phyloP scores from a whole-genome alignment of 257 asterid genomes.

The Penstemon eatonii region DNA sequence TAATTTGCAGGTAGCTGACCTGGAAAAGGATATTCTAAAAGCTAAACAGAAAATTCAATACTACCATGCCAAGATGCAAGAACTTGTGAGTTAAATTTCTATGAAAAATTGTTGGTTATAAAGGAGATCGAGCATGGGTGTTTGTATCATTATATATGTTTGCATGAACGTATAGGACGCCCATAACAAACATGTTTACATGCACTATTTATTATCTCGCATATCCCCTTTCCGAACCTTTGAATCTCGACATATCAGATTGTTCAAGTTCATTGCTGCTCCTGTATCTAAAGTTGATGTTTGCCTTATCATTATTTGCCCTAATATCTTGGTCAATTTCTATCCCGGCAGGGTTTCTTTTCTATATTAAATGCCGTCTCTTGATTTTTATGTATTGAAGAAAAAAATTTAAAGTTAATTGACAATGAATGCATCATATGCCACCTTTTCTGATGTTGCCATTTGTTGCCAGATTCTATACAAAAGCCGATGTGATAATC shows the following conservation, averaged over 20 bases:
- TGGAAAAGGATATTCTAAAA: constrained; percentile 90
- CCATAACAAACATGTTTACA: background rate
- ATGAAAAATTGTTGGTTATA: constrained; percentile 11
- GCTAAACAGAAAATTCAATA: constrained; percentile 86
- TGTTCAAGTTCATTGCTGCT: constrained; percentile 6
- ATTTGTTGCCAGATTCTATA: constrained; percentile 69
- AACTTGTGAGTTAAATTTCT: constrained; percentile 66
- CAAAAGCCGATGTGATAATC: constrained; percentile 94
- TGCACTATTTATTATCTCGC: constrained; percentile 3
- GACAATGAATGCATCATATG: constrained; percentile 9
- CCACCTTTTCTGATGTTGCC: constrained; percentile 24
- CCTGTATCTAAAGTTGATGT: background rate
- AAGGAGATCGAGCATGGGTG: background rate
- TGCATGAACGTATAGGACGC: background rate
- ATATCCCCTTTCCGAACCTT: constrained; percentile 5
- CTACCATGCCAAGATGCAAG: constrained; percentile 95
- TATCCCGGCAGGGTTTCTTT: background rate
- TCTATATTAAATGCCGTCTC: background rate
- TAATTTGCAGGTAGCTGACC: constrained; percentile 74
- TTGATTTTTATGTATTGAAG: constrained; percentile 20
- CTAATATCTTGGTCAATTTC: constrained; percentile 14
- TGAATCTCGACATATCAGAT: constrained; percentile 1
- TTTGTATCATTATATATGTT: constrained; percentile 5
- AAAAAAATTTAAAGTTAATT: background rate
- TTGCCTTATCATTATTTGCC: constrained; percentile 7